Conservation (phyloP, 2,329 filamentous ascomycete species). For the Colletotrichum agaves region DNA sequence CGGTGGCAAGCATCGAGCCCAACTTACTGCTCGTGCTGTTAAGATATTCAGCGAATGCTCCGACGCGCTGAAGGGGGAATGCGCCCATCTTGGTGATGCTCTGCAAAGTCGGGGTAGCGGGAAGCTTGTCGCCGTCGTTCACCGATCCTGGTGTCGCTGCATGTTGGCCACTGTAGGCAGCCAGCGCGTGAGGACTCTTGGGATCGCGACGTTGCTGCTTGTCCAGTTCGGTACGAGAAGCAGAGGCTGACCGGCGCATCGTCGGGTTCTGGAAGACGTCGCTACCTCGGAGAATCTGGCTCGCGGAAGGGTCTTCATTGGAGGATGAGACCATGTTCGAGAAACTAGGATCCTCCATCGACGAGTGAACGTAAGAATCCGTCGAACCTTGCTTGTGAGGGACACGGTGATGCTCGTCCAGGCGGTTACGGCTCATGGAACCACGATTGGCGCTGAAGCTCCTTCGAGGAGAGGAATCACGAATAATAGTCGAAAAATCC, state of each 20-base stretch:
- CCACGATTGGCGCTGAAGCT: conserved; percentile 72
- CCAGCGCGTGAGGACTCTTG: conserved; percentile 18
- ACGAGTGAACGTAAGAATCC: conserved; percentile 79
- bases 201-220: conserved; percentile 29
- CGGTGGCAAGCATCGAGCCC: conserved; percentile 83
- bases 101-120: conserved; percentile 57
- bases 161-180: conserved; percentile 41
- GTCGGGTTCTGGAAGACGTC: conserved; percentile 89
- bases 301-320: conserved; percentile 84
- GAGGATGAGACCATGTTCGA: conserved; percentile 77
- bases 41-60: conserved; percentile 84
- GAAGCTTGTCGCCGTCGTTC: conserved; percentile 41
- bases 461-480: conserved; percentile 59
- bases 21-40: conserved; percentile 83
- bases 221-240: conserved; percentile 37
- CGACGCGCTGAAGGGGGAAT: conserved; percentile 85
- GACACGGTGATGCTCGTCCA: conserved; percentile 56
- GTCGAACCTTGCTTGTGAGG: conserved; percentile 71
- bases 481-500: conserved; percentile 58
- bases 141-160: conserved; percentile 54
- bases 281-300: conserved; percentile 87
- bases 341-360: conserved; percentile 76
- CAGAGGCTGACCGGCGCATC: conserved; percentile 63
- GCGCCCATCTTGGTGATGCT: conserved; percentile 70
- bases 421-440: conserved; percentile 60